Conservation (phyloP, 2,329 filamentous ascomycete genomes). For the Penicillium expansum region DNA sequence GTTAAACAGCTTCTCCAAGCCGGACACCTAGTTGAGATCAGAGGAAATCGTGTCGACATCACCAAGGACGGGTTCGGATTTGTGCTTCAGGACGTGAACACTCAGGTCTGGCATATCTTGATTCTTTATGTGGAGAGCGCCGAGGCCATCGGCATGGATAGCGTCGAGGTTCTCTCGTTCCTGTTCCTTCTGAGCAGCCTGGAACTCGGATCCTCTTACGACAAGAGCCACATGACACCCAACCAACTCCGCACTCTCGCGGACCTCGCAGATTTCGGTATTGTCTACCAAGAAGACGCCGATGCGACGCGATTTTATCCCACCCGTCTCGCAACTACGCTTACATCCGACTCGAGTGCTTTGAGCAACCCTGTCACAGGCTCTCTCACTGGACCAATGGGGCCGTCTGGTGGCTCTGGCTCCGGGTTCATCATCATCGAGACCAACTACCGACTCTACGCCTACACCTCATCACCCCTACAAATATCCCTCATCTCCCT, state of each 20-base stretch:
- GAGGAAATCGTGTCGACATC: constrained; percentile 63
- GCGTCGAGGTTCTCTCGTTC: constrained; percentile 92
- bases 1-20: constrained; percentile 81
- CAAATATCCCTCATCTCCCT: constrained; percentile 92
- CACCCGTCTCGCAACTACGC: constrained; percentile 87
- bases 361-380: constrained; percentile 70
- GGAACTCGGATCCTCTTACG: constrained; percentile 87
- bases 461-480: constrained; percentile 89
- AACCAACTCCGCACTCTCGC: constrained; percentile 86
- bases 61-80: constrained; percentile 94
- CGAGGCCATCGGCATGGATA: constrained; percentile 72
- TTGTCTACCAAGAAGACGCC: constrained; percentile 65
- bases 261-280: constrained; percentile 85
- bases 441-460: constrained; percentile 96
- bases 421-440: constrained; percentile 88
- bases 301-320: constrained; percentile 68
- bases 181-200: constrained; percentile 92
- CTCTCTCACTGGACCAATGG: constrained; percentile 49
- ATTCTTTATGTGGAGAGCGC: constrained; percentile 89
- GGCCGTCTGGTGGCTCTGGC: constrained; percentile 31
- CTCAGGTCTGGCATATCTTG: constrained; percentile 93
- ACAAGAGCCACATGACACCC: constrained; percentile 75
- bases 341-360: constrained; percentile 73
- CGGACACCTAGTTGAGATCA: constrained; percentile 72
- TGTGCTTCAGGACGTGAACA: constrained; percentile 88